Percentiles rank a stretch among this genome's conserved stretches.
Evolutionary conservation across 164 flowering plant genomes (phyloP).

Genomic region (Chimonanthus salicifolius): DNA sequence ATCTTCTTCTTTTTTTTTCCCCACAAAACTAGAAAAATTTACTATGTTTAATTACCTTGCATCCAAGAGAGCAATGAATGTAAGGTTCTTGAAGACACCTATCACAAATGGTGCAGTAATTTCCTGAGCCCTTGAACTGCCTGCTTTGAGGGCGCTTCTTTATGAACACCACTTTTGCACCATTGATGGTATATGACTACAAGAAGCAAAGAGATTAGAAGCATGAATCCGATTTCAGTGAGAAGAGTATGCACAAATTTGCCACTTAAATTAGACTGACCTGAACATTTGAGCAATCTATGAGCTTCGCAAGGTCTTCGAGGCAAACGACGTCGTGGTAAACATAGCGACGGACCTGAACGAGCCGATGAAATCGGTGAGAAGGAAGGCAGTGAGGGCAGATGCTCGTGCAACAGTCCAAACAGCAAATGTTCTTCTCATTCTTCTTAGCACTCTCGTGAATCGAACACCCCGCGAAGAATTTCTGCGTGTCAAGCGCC

Average conservation of each 20-base stretch:
- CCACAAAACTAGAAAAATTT: too few relatives aligned
- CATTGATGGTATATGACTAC: constrained; percentile 83
- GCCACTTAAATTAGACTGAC: constrained; percentile 20
- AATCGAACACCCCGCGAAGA: constrained; percentile 61
- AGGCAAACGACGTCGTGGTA: constrained; percentile 83
- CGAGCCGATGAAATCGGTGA: constrained; percentile 69
- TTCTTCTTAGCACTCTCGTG: constrained; percentile 84
- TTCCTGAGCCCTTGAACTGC: constrained; percentile 88
- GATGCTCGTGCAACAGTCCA: constrained; percentile 84
- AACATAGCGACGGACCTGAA: constrained; percentile 87
- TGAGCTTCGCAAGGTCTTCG: constrained; percentile 82
- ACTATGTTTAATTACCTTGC: constrained; percentile 58
- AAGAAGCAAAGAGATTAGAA: background rate
- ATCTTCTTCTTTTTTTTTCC: too few relatives aligned
- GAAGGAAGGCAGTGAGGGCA: constrained; percentile 81
- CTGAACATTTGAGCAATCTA: constrained; percentile 89
- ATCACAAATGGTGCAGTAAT: constrained; percentile 84
- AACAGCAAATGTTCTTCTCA: constrained; percentile 82
- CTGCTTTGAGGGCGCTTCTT: constrained; percentile 92
- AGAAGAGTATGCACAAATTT: background rate
- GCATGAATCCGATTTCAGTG: too few relatives aligned
- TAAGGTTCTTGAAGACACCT: constrained; percentile 89
- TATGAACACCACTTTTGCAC: constrained; percentile 90
- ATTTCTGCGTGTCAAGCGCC: constrained; percentile 59
- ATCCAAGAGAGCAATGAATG: constrained; percentile 84